Base-by-base conservation (phyloP, 345 rosid species). In the Carallia brachiata region DNA sequence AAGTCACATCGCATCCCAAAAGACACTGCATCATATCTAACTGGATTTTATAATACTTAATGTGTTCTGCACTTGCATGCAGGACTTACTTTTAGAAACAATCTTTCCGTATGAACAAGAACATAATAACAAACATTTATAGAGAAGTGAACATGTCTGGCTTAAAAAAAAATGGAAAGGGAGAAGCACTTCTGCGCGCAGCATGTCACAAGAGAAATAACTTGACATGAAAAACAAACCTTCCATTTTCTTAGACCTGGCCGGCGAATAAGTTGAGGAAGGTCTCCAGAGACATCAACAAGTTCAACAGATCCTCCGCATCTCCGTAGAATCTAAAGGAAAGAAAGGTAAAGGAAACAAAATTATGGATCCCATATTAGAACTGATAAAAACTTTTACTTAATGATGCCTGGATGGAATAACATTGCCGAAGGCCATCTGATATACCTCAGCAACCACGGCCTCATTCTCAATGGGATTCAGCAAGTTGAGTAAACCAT, bases 401-500 rank as follows among this genome's bases (percentile, higher is more conserved):
- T 16, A 34, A 3, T 52, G 23, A 44, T 6, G 15, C 31, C 4
- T 10, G 23, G 23, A 15, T 40, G 19, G 17, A 15, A 62, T 27
- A 36, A 6, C 18, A 63, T 18, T 55, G 48, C 28, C 2, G 23
- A 36, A 36, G n/a, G 56, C 63, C 30, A 12, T 52, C 60, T 69
- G 47, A 18, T 67, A 75, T 85, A 92, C 99, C 88, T 90, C 96
- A 72, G 97, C 90, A 80, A 95, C 96, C 78, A 95, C 99, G 53
- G 98, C 99, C 82, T 95, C 99, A 78, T 95, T 73, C 84, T 95
- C 97, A 61, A 95, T 87, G 71, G 97, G 97, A 82, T 95, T 92
- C 97, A 90, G 77, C 97, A 95, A 62, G 99, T 92, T 4, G 97
- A 95, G 84, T 95, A 95, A 71, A 95, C 90, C 92, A 95, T 92